These are phyloP conservation scores for Phaffia australis DNA, from an alignment of 768 basidiomycete species.

Conservation along the genomic window DNA sequence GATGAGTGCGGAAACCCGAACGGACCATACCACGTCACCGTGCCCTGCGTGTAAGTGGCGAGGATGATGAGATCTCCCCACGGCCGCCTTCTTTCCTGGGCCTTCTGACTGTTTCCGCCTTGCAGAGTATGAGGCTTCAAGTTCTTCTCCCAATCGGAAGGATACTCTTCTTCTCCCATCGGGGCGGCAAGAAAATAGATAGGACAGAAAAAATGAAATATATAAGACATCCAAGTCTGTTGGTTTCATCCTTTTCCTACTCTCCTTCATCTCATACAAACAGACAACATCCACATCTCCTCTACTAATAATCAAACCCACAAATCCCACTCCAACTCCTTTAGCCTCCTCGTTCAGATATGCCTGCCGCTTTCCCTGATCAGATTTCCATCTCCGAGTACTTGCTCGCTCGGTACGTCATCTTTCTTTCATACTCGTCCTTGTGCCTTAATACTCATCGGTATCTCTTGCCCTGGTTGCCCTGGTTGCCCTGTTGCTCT, in stretches of 20 bases:
- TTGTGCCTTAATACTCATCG: neutral
- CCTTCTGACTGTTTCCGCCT: too few relatives aligned
- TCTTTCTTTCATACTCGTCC: neutral
- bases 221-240: too few relatives aligned
- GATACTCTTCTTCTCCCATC: too few relatives aligned
- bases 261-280: neutral
- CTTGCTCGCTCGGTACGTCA: constrained; percentile 16
- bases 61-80: too few relatives aligned
- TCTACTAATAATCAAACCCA: neutral
- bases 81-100: too few relatives aligned
- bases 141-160: too few relatives aligned
- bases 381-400: constrained; percentile 14
- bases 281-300: neutral
- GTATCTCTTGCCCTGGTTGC: neutral
- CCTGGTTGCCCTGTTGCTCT: neutral
- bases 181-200: too few relatives aligned
- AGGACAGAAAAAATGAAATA: too few relatives aligned
- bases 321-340: neutral
- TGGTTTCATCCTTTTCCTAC: neutral
- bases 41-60: too few relatives aligned
- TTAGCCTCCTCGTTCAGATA: neutral
- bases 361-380: neutral
- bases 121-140: too few relatives aligned
- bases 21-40: too few relatives aligned
- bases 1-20: too few relatives aligned